phyloP scores from a whole-genome alignment of 305 asterid genomes.

The Fraxinus albicans region DNA sequence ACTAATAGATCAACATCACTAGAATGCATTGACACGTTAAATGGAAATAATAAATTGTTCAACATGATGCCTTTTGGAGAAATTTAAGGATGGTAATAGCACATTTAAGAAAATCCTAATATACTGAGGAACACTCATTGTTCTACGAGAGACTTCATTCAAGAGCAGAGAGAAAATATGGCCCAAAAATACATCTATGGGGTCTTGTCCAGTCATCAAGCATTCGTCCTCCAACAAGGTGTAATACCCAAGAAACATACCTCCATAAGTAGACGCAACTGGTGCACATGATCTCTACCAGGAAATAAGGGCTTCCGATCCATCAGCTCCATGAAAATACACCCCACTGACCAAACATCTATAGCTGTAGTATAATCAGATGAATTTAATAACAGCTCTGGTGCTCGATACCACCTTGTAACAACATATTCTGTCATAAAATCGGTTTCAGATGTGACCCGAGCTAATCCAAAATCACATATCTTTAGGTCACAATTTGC shows the following conservation, averaged over 20 bases:
- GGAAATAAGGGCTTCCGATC: slow-evolving; percentile 94
- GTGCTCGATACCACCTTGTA: slow-evolving; percentile 96
- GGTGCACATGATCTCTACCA: slow-evolving; percentile 98
- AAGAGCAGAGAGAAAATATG: neutral
- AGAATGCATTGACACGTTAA: neutral
- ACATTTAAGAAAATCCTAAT: slow-evolving; percentile 13
- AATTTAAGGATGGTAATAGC: neutral
- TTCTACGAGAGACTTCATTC: neutral
- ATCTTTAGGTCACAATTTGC: slow-evolving; percentile 94
- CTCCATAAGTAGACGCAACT: slow-evolving; percentile 91
- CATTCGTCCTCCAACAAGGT: neutral
- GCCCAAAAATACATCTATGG: neutral
- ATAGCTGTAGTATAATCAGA: slow-evolving; percentile 93
- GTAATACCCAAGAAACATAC: slow-evolving; percentile 32
- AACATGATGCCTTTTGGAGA: neutral
- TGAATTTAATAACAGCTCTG: slow-evolving; percentile 79
- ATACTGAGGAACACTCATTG: neutral
- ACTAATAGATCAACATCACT: neutral
- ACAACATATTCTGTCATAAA: slow-evolving; percentile 96
- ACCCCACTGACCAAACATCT: slow-evolving; percentile 98
- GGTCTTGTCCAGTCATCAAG: neutral
- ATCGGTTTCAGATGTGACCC: slow-evolving; percentile 87
- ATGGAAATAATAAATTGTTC: neutral
- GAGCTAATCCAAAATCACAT: slow-evolving; percentile 93
- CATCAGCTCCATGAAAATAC: slow-evolving; percentile 98